Evolutionary conservation across 2,329 filamentous ascomycete species (phyloP).

Genomic region (Aureobasidium lini): DNA sequence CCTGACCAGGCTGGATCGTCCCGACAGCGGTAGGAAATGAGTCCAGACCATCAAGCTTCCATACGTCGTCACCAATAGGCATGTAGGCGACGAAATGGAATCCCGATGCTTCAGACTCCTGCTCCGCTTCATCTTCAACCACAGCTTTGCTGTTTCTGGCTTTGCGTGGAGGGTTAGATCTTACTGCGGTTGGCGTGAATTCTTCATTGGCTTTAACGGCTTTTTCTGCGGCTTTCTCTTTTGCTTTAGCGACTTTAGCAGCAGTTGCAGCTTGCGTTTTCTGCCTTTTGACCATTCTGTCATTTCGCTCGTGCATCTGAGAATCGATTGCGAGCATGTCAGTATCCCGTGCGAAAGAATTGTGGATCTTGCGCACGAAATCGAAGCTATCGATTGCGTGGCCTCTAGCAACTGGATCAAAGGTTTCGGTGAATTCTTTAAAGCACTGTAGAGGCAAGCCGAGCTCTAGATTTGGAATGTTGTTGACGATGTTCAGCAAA

Average conservation of each 20-base stretch:
- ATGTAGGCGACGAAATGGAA: slow-evolving; percentile 91
- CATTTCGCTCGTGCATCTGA: slow-evolving; percentile 48
- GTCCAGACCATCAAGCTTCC: slow-evolving; percentile 84
- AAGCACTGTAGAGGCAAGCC: slow-evolving; percentile 65
- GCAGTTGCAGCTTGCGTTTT: slow-evolving; percentile 26
- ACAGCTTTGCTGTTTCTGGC: slow-evolving; percentile 24
- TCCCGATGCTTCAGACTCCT: slow-evolving; percentile 51
- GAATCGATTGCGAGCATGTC: slow-evolving; percentile 70
- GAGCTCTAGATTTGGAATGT: slow-evolving; percentile 58
- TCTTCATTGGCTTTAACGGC: slow-evolving; percentile 10
- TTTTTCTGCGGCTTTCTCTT: slow-evolving; percentile 20
- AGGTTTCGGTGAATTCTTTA: slow-evolving; percentile 60
- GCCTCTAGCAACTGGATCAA: slow-evolving; percentile 68
- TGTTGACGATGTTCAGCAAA: slow-evolving; percentile 89
- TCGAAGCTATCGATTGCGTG: slow-evolving; percentile 65
- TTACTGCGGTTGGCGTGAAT: not conserved
- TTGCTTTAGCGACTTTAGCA: slow-evolving; percentile 22
- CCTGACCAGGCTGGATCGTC: slow-evolving; percentile 36
- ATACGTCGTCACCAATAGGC: slow-evolving; percentile 64
- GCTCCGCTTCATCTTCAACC: slow-evolving; percentile 19
- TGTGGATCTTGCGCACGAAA: slow-evolving; percentile 76
- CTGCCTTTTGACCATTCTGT: slow-evolving; percentile 28
- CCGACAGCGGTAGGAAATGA: slow-evolving; percentile 60
- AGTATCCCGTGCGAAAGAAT: slow-evolving; percentile 75
- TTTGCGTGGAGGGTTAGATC: slow-evolving; percentile 16